Evolutionary conservation across 2,329 filamentous ascomycete genomes (phyloP), one percentile per base, ranked within the genome.

Genomic region (Aspergillus proliferans): DNA sequence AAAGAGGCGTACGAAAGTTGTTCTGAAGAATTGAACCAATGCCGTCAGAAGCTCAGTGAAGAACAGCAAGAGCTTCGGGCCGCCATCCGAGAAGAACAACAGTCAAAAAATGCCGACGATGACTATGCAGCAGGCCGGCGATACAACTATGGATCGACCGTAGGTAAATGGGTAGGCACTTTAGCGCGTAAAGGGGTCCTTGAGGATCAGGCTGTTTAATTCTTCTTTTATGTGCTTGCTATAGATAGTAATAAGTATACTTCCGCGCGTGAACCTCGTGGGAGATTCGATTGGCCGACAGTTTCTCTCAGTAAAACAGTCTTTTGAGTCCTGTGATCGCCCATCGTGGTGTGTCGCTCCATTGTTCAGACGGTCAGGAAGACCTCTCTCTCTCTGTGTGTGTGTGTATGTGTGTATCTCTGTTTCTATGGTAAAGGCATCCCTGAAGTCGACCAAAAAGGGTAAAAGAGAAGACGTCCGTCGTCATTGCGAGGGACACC

Each of bases 81-180:
- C 15, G 62, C 68, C 4, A 70, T 75, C 34, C 62, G 56, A 38
- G 71, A 73, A 30, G 71, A 74, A 49, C 61, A 68, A 36, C 66
- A 72, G 38, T 61, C 66, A 2, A 61, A 65, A 14, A 57, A 61
- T 18, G 58, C 58, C 6, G 72, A 76, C 52, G 66, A 73, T 5
- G 64, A 69, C 41, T 65, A 71, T 58, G 71, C 70, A 12, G 63
- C 64, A 18, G 66, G 69, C 33, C 65, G 70, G 45, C 62, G 71
- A 41, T 71, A 82, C 59, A 87, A 94, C 60, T 87, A 87, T 60
- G 83, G 81, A 0, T 81, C 82, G 1, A 80, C 83, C 0, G 76
- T 92, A 19, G 82, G 87, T 57, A 73, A 69, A 34, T 92, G 87
- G 83, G 68, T 91, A 41, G 77, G 78, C 54, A 80, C 79, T 52